phyloP scores from a whole-genome alignment of 164 flowering plant species.

The Aristolochia californica region DNA sequence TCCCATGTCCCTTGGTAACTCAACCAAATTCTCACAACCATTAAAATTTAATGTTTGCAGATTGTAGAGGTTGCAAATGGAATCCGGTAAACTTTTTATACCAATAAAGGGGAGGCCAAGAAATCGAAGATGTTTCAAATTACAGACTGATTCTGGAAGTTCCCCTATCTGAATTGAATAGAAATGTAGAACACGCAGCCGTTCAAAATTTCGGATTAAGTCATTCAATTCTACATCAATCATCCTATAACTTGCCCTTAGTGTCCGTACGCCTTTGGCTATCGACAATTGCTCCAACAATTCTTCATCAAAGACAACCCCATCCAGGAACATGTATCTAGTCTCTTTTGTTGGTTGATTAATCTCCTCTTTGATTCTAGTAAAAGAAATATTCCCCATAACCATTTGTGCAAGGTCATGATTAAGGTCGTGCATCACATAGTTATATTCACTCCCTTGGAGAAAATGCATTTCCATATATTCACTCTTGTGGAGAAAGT shows the following conservation, averaged over 20 bases:
- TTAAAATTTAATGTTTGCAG: background rate
- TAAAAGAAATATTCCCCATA: background rate
- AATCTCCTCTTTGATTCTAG: background rate
- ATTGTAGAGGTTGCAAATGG: background rate
- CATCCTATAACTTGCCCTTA: background rate
- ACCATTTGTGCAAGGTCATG: constrained; percentile 6
- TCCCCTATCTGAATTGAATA: background rate
- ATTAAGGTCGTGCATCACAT: constrained; percentile 8
- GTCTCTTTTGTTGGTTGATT: background rate
- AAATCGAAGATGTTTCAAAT: constrained; percentile 6
- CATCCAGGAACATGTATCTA: background rate
- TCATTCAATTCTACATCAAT: background rate
- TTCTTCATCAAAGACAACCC: background rate
- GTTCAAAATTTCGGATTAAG: too few relatives aligned
- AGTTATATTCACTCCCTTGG: too few relatives aligned
- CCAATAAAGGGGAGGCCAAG: background rate
- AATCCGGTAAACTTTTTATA: background rate
- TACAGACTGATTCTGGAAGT: constrained; percentile 4
- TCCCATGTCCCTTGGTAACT: background rate
- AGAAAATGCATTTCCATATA: too few relatives aligned
- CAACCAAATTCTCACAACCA: background rate
- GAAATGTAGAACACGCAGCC: too few relatives aligned
- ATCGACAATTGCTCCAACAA: background rate
- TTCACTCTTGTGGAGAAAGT: background rate
- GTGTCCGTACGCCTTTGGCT: background rate